These are phyloP conservation scores for Annona cherimola DNA, from an alignment of 164 flowering plant species.

Conservation along the genomic window DNA sequence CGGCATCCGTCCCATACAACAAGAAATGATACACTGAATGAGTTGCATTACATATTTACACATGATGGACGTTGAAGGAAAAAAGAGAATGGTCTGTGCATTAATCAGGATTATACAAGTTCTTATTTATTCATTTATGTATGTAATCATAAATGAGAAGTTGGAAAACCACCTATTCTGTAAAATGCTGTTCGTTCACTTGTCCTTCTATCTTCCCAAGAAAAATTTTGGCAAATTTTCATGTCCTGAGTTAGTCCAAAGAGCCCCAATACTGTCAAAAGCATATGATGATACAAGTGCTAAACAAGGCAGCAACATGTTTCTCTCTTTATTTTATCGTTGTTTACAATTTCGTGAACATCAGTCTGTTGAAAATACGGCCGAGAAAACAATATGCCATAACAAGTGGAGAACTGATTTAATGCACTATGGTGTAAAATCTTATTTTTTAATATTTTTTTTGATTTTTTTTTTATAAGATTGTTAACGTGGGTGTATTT, in stretches of 20 bases:
- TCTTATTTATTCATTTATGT: conserved; percentile 2
- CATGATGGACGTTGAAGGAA: not conserved
- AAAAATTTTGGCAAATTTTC: conserved; percentile 1
- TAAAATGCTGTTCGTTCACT: not conserved
- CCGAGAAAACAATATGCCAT: too few species aligned
- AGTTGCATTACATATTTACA: not conserved
- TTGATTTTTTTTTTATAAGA: too few species aligned
- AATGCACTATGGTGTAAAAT: too few species aligned
- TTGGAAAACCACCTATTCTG: not conserved
- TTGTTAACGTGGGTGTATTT: too few species aligned
- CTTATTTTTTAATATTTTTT: too few species aligned
- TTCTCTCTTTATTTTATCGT: too few species aligned
- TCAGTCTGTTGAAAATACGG: too few species aligned
- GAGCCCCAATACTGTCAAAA: not conserved
- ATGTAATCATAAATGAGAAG: not conserved
- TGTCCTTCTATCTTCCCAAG: not conserved
- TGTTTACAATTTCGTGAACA: too few species aligned
- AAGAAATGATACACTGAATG: not conserved
- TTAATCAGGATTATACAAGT: not conserved
- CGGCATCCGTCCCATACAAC: not conserved
- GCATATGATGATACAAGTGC: too few species aligned
- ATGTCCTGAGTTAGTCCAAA: not conserved
- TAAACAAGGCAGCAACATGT: too few species aligned
- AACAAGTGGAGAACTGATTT: too few species aligned
- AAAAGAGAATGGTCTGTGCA: not conserved